phyloP scores from a whole-genome alignment of 345 rosid species.

The Citrus glauca region DNA sequence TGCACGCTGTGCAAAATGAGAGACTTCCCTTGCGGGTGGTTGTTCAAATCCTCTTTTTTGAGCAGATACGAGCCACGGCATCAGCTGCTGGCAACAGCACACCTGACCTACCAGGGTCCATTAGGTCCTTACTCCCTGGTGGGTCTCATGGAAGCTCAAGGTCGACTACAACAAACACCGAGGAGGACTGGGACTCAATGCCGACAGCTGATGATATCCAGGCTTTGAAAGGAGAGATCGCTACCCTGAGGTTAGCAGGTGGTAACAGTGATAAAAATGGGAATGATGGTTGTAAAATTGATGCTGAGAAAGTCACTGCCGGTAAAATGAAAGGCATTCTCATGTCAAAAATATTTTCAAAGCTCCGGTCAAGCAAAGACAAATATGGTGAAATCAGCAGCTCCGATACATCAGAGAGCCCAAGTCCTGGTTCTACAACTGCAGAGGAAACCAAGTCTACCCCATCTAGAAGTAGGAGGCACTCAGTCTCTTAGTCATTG shows the following conservation, averaged over 20 bases:
- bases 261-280: constrained; percentile 19
- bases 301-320: constrained; percentile 32
- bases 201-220: constrained; percentile 69
- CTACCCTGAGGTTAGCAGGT: constrained; percentile 34
- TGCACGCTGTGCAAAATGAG: constrained; percentile 86
- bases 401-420: constrained; percentile 67
- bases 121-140: constrained; percentile 41
- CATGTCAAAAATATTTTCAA: constrained; percentile 51
- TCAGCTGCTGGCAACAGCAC: constrained; percentile 51
- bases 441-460: constrained; percentile 74
- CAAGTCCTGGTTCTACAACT: constrained; percentile 43
- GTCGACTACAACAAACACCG: constrained; percentile 73
- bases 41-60: constrained; percentile 89
- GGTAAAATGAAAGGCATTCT: constrained; percentile 54
- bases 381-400: constrained; percentile 58
- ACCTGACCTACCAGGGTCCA: constrained; percentile 52
- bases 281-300: constrained; percentile 26
- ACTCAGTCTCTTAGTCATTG: constrained; percentile 37
- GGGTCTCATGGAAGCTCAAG: constrained; percentile 86
- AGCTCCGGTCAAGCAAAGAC: constrained; percentile 63
- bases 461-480: constrained; percentile 70
- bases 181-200: constrained; percentile 86
- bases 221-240: constrained; percentile 68
- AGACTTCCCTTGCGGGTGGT: constrained; percentile 77
- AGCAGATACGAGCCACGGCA: constrained; percentile 58